Conservation (phyloP, 441 rosid species). For the Jatropha podagrica region DNA sequence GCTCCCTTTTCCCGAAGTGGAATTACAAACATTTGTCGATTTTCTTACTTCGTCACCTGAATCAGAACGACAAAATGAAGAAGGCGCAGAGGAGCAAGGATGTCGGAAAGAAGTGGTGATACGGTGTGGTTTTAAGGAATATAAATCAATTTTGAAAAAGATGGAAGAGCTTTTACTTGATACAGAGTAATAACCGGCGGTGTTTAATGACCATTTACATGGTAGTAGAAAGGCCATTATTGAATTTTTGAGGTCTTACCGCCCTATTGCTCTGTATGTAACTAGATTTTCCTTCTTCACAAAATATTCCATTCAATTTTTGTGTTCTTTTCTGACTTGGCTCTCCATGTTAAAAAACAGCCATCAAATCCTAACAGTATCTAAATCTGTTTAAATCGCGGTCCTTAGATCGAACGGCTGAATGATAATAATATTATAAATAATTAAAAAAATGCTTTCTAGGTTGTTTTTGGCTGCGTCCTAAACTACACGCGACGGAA, state of each 20-base stretch:
- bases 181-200: not conserved
- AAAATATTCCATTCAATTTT: not conserved
- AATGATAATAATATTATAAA: not conserved
- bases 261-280: not conserved
- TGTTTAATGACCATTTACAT: conserved; percentile 26
- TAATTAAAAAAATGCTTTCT: not conserved
- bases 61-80: not conserved
- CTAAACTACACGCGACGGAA: not conserved
- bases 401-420: not conserved
- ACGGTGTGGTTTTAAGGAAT: conserved; percentile 22
- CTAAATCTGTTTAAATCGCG: not conserved
- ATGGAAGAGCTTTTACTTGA: conserved; percentile 13
- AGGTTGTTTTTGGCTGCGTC: not conserved
- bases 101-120: conserved; percentile 19
- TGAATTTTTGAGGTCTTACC: not conserved
- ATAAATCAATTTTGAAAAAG: conserved; percentile 5
- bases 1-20: not conserved
- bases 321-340: not conserved
- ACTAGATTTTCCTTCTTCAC: not conserved
- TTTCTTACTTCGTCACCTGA: not conserved
- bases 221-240: conserved; percentile 13
- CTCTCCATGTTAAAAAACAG: not conserved
- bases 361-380: not conserved
- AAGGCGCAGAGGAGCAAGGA: conserved; percentile 15
- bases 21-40: not conserved